Base-by-base conservation (phyloP, 2,329 filamentous ascomycete genomes). In the Fusarium neocosmosporiellum region DNA sequence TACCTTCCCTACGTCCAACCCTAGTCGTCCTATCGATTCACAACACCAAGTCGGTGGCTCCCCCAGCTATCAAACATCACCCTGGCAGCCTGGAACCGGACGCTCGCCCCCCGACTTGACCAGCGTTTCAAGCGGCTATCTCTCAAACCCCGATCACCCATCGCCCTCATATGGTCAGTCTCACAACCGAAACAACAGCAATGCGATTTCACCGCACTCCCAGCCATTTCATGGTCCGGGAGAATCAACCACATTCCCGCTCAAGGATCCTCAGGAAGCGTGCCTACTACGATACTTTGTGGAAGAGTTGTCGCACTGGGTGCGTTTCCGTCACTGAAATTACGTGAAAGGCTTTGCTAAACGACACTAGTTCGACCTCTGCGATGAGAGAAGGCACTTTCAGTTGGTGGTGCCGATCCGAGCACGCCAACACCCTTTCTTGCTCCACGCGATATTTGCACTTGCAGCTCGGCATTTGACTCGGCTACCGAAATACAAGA, bases 391-490 rank as follows among this genome's bases (percentile, higher is more conserved):
- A 37, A 71, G 82, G 7, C 82, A 84, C 46, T 84, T 84, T 37
- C 82, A 84, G 37, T 73, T 84, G 9, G 78, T 82, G 1, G 82
- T 84, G 2, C 81, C 81, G 0, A 59, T 80, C 20, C 74, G 78
- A 13, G 82, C 82, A 4, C 77, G 80, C 13, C 74, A 78, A 3
- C 81, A 84, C 20, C 75, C 82, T 9, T 82, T 82, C 7, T 72
- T 84, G 1, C 78, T 84, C n/a, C 79, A 83, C 54, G 80, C 82
- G 34, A 81, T 83, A n/a, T 83, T 84, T 58, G 82, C 82, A 1
- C 79, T 84, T 1, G 81, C 82, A 6, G 81, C 82, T 0, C 81
- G 82, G 6, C 82, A 83, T 63, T 71, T 84, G 4, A 81, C 80
- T 16, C 81, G 82, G 2, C 68, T 84, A 2, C 82, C 82, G 0